A percentile compares a stretch with the other conserved stretches of the same genome.
phyloP scores from a whole-genome alignment of 2,329 filamentous ascomycete genomes.

The Cladosporium austrohemisphaericum region DNA sequence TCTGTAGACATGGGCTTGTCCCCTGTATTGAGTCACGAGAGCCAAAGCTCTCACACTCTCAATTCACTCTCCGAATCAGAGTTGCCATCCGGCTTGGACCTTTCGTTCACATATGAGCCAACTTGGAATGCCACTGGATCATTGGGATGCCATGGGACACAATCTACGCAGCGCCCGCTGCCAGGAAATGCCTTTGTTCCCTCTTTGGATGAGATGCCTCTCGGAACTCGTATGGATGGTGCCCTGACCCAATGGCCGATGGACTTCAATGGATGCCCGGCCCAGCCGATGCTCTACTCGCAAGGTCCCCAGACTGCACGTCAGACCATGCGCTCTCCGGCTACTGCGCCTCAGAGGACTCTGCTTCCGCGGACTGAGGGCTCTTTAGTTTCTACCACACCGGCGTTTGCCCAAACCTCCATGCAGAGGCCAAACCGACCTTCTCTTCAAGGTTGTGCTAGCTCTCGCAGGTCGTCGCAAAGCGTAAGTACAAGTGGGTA shows the following conservation, averaged over 20 bases:
- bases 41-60: slow-evolving; percentile 32
- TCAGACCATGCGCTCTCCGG: not conserved
- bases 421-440: slow-evolving; percentile 8
- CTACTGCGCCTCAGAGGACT: slow-evolving; percentile 16
- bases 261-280: slow-evolving; percentile 9
- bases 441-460: slow-evolving; percentile 13
- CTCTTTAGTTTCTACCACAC: slow-evolving; percentile 6
- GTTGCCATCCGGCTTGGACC: slow-evolving; percentile 9
- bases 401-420: slow-evolving; percentile 10
- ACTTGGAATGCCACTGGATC: slow-evolving; percentile 6
- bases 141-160: not conserved
- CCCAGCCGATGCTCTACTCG: slow-evolving; percentile 5
- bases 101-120: slow-evolving; percentile 14
- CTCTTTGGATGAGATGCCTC: slow-evolving; percentile 12
- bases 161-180: slow-evolving; percentile 13
- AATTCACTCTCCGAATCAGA: slow-evolving; percentile 26
- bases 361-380: slow-evolving; percentile 25
- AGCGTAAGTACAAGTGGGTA: slow-evolving; percentile 15
- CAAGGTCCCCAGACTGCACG: slow-evolving; percentile 2
- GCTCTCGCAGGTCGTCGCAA: slow-evolving; percentile 13
- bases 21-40: slow-evolving; percentile 34
- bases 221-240: slow-evolving; percentile 4
- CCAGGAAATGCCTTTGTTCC: slow-evolving; percentile 12
- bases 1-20: slow-evolving; percentile 34
- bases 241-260: slow-evolving; percentile 9